A percentile compares a stretch with the other conserved stretches of the same genome.
These are phyloP conservation scores for Lachnellula arida DNA, from an alignment of 2,329 filamentous ascomycete species.

Conservation along the genomic window DNA sequence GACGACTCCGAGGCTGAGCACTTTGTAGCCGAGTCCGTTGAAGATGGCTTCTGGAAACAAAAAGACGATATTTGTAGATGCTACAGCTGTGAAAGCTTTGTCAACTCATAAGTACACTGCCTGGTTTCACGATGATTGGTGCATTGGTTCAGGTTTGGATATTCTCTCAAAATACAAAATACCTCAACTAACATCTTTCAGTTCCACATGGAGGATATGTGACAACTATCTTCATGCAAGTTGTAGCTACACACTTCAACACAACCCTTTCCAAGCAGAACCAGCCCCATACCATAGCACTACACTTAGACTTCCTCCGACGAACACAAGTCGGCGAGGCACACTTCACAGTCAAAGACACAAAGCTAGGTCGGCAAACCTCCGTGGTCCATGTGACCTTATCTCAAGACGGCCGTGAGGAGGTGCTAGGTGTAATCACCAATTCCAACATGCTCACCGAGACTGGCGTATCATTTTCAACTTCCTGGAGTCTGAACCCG, in stretches of 20 bases:
- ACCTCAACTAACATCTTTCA: slow-evolving; percentile 28
- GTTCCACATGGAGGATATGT: slow-evolving; percentile 71
- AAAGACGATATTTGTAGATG: slow-evolving; percentile 38
- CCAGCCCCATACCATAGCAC: slow-evolving; percentile 57
- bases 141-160: slow-evolving; percentile 55
- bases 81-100: slow-evolving; percentile 43
- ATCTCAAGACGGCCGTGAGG: slow-evolving; percentile 50
- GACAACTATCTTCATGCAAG: slow-evolving; percentile 56
- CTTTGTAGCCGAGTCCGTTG: not conserved
- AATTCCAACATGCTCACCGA: slow-evolving; percentile 58
- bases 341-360: slow-evolving; percentile 53
- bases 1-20: too few species aligned
- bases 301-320: slow-evolving; percentile 62
- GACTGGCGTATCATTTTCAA: slow-evolving; percentile 50
- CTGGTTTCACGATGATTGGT: slow-evolving; percentile 54
- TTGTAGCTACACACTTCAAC: slow-evolving; percentile 54
- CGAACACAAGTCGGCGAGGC: slow-evolving; percentile 56
- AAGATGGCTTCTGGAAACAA: slow-evolving; percentile 7
- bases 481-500: slow-evolving; percentile 46
- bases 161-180: slow-evolving; percentile 1
- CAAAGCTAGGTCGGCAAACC: slow-evolving; percentile 60
- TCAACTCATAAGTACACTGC: slow-evolving; percentile 55
- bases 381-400: slow-evolving; percentile 60
- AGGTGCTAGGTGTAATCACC: slow-evolving; percentile 61
- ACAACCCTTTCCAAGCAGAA: slow-evolving; percentile 52